phyloP scores from a whole-genome alignment of 768 basidiomycete species.

The Tephrocybe sp. region DNA sequence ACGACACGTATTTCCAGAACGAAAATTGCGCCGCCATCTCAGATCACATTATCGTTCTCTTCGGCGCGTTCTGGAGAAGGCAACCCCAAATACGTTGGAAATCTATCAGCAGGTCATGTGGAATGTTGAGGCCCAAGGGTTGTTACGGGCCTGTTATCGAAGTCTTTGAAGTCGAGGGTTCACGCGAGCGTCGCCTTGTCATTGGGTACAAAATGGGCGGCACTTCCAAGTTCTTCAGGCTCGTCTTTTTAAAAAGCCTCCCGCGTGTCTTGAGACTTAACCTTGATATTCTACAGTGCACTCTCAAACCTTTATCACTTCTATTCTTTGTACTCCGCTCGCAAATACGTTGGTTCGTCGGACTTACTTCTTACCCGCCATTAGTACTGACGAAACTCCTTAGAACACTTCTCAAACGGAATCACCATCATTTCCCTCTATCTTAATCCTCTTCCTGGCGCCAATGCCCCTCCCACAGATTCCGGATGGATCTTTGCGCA shows the following conservation, averaged over 20 bases:
- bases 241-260: constrained; percentile 4
- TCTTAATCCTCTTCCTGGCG: constrained; percentile 84
- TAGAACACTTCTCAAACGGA: constrained; percentile 96
- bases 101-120: constrained; percentile 90
- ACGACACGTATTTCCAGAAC: constrained; percentile 89
- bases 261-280: background rate
- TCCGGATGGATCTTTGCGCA: constrained; percentile 98
- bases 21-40: constrained; percentile 71
- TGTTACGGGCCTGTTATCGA: constrained; percentile 94
- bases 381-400: constrained; percentile 1
- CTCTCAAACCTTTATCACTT: constrained; percentile 96
- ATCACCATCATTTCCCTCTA: constrained; percentile 94
- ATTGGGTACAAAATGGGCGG: constrained; percentile 98
- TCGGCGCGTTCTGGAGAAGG: constrained; percentile 94
- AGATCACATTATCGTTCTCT: constrained; percentile 91
- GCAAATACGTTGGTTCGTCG: constrained; percentile 86
- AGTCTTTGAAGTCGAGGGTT: constrained; percentile 92
- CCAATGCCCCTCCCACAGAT: constrained; percentile 83
- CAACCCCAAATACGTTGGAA: constrained; percentile 87
- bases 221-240: constrained; percentile 82
- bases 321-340: constrained; percentile 90
- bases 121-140: constrained; percentile 77
- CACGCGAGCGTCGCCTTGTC: constrained; percentile 86
- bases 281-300: constrained; percentile 46
- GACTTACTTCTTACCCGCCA: background rate